Evolutionary conservation across 768 basidiomycete species (phyloP).

Genomic region (Saitozyma sp.): DNA sequence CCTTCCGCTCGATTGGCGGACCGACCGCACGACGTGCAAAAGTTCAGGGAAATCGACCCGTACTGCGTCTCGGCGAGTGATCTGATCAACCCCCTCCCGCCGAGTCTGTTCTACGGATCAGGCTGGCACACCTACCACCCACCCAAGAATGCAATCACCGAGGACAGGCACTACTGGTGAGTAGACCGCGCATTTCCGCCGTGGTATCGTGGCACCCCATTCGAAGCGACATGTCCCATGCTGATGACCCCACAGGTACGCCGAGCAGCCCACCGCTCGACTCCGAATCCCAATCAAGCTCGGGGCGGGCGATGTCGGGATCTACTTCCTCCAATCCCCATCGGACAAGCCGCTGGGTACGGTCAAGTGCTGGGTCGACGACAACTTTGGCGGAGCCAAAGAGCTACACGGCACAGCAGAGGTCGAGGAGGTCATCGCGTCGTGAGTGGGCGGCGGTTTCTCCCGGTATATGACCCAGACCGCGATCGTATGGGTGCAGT

Average conservation of each 20-base stretch:
- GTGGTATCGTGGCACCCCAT: too few species aligned
- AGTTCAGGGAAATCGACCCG: slow-evolving; percentile 82
- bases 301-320: slow-evolving; percentile 85
- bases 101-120: slow-evolving; percentile 85
- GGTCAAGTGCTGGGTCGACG: slow-evolving; percentile 94
- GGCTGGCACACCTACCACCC: slow-evolving; percentile 87
- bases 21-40: slow-evolving; percentile 55
- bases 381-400: slow-evolving; percentile 78
- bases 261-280: slow-evolving; percentile 77
- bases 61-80: slow-evolving; percentile 97
- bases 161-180: slow-evolving; percentile 79
- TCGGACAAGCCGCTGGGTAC: slow-evolving; percentile 60
- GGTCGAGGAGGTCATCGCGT: slow-evolving; percentile 62
- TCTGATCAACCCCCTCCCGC: slow-evolving; percentile 94
- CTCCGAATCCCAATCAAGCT: slow-evolving; percentile 79
- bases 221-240: neutral
- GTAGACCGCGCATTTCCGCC: too few species aligned
- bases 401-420: slow-evolving; percentile 76
- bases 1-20: slow-evolving; percentile 71
- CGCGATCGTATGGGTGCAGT: neutral
- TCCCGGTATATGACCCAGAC: neutral
- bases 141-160: slow-evolving; percentile 55
- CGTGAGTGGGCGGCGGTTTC: slow-evolving; percentile 58
- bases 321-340: slow-evolving; percentile 84
- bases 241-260: slow-evolving; percentile 55